Conservation (phyloP, 768 basidiomycete genomes). For the Suillus alpinus region DNA sequence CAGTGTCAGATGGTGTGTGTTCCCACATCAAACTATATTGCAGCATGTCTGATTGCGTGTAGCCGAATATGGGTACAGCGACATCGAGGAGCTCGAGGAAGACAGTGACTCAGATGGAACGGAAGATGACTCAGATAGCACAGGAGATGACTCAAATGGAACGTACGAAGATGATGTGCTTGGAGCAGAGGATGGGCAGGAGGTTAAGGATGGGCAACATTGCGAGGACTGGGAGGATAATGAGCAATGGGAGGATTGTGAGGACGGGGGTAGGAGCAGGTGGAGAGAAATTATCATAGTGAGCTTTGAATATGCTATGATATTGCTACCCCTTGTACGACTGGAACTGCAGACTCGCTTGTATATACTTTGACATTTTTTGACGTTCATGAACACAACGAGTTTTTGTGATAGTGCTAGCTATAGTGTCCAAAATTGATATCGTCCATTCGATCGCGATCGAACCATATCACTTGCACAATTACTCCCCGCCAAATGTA, state of each 20-base stretch:
- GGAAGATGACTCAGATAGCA: background rate
- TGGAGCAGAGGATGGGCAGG: too few species aligned
- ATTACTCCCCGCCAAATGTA: too few species aligned
- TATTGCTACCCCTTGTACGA: background rate
- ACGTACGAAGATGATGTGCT: too few species aligned
- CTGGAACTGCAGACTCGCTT: background rate
- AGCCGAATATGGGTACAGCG: background rate
- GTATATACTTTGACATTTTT: background rate
- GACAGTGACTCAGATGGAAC: background rate
- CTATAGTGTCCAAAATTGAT: too few species aligned
- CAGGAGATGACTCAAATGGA: too few species aligned
- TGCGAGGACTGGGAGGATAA: background rate
- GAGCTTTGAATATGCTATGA: background rate
- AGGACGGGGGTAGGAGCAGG: background rate
- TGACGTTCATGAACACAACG: too few species aligned
- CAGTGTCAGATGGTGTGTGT: background rate
- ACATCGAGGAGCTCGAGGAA: background rate
- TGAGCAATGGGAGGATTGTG: background rate
- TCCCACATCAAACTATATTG: background rate
- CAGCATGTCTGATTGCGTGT: background rate
- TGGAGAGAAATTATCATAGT: background rate
- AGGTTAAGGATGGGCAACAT: too few species aligned
- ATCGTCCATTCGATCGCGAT: too few species aligned
- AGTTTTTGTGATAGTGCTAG: too few species aligned
- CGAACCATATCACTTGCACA: too few species aligned